Conservation (phyloP, 352 stramenopile species). For the Sclerospora graminicola region DNA sequence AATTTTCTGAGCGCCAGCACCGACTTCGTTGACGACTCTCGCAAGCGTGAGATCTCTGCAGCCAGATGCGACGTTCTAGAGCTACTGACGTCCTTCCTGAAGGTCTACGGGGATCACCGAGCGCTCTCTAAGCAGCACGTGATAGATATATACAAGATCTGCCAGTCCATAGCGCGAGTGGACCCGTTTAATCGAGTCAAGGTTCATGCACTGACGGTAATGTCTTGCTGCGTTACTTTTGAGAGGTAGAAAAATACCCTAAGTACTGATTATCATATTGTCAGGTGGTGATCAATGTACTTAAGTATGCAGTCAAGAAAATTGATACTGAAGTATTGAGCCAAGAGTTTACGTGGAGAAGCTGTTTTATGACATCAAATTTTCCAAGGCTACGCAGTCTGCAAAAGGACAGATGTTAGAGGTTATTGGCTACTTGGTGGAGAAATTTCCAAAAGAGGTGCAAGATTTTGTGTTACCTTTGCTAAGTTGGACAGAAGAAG, state of each 20-base stretch:
- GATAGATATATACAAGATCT: constrained; percentile 27
- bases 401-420: constrained; percentile 61
- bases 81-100: constrained; percentile 39
- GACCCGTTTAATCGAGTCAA: constrained; percentile 66
- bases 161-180: constrained; percentile 39
- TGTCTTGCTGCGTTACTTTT: background rate
- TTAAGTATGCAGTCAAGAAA: constrained; percentile 29
- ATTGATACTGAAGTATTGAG: constrained; percentile 39
- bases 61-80: constrained; percentile 39
- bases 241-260: background rate
- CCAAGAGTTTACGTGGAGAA: constrained; percentile 49
- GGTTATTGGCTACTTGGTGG: constrained; percentile 48
- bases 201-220: constrained; percentile 26
- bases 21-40: constrained; percentile 33
- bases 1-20: constrained; percentile 45
- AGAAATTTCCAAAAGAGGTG: constrained; percentile 33
- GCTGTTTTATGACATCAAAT: constrained; percentile 70
- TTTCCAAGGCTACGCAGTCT: constrained; percentile 55
- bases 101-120: constrained; percentile 32
- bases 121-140: constrained; percentile 43
- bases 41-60: constrained; percentile 47
- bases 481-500: constrained; percentile 57
- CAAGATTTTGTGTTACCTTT: constrained; percentile 18
- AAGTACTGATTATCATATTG: background rate
- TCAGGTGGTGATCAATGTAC: constrained; percentile 47